phyloP scores from a whole-genome alignment of 2,329 filamentous ascomycete genomes.

The Amesomyces nigricolor region DNA sequence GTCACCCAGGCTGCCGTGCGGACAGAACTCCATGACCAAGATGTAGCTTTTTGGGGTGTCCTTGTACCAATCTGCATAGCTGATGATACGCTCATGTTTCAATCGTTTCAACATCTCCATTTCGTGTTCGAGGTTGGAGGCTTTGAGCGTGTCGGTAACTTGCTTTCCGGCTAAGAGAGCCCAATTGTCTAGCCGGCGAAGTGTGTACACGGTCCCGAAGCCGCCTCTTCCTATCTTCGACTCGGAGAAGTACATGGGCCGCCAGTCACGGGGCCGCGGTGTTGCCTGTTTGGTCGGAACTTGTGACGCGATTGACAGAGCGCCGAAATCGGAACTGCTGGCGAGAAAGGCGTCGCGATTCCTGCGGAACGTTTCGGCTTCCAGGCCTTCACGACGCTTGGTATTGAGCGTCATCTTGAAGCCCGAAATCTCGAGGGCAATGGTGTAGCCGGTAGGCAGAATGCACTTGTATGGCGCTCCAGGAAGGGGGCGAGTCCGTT shows the following conservation, averaged over 20 bases:
- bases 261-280: not conserved
- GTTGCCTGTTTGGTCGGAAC: not conserved
- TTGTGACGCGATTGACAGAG: not conserved
- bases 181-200: slow-evolving; percentile 3
- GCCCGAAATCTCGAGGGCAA: too few species aligned
- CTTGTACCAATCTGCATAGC: slow-evolving; percentile 4
- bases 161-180: slow-evolving; percentile 1
- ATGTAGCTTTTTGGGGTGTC: too few species aligned
- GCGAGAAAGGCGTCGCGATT: too few species aligned
- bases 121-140: not conserved
- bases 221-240: not conserved
- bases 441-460: too few species aligned
- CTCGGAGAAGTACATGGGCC: not conserved
- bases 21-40: slow-evolving; percentile 7
- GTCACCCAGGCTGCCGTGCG: not conserved
- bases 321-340: too few species aligned
- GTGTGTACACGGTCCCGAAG: not conserved
- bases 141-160: too few species aligned
- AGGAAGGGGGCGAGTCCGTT: too few species aligned
- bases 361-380: too few species aligned
- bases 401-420: too few species aligned
- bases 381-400: too few species aligned
- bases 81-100: not conserved
- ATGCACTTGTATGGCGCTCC: too few species aligned
- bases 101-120: not conserved